Base-by-base conservation (phyloP, 352 stramenopile species). In the Pythium sukuiense region DNA sequence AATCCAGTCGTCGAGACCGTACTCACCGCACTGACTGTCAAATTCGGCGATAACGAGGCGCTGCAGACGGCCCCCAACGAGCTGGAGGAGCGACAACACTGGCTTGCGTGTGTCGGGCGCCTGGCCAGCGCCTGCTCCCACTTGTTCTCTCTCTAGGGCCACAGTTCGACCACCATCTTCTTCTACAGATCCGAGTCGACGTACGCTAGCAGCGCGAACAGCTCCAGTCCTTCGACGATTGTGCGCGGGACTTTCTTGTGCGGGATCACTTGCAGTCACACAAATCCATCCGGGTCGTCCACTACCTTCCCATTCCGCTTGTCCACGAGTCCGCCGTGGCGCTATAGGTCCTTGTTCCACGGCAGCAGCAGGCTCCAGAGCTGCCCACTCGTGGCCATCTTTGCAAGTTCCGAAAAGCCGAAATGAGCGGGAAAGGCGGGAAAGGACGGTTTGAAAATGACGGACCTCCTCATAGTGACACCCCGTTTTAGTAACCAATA, bases 171-270 rank as follows among this genome's bases (percentile, higher is more conserved):
- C 11, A 49, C 41, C 41, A 24, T 49, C 14, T 49, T n/a, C 41
- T 49, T 49, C 41, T 16, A 49, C 41, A 7, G 14, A 7, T 49
- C 6, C 41, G 14, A 49, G 41, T 49, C 41, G 12, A 24, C 41
- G 41, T 49, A 49, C 18, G 41, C 41, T 16, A 49, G 41, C 41
- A 49, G n/a, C 41, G 41, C 41, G 12, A 49, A 24, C 41, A 49
- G 41, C 41, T 49, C 41, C 14, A 49, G 41, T 49, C 41, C 41
- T 49, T 49, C 41, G 41, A 49, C 26, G 41, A 49, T 26, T 16
- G 18, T 7, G 41, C 41, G 41, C 41, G 41, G 41, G 1, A 49
- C 41, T 49, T 49, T 49, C 41, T 49, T 49, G 41, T 49, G 41
- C 41, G 41, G 41, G 14, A 49, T 6, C 41, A 49, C 41, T 24